These are phyloP conservation scores for Starmerella apicola DNA, from an alignment of 805 yeast genomes.

Conservation along the genomic window DNA sequence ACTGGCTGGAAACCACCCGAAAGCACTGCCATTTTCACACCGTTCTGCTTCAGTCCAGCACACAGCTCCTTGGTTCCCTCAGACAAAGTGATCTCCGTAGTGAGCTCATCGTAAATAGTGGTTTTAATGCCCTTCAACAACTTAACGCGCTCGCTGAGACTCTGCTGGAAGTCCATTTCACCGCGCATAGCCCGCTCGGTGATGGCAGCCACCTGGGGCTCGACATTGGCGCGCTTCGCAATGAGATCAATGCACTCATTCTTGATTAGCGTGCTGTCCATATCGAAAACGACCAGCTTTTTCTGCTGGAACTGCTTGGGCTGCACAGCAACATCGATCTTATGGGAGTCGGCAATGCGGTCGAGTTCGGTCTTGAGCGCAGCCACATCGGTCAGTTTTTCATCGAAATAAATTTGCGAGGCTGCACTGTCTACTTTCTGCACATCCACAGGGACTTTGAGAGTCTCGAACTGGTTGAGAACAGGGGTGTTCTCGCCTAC, in stretches of 20 bases:
- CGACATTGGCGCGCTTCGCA: constrained; percentile 88
- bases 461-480: not conserved
- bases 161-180: constrained; percentile 78
- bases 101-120: constrained; percentile 63
- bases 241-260: constrained; percentile 95
- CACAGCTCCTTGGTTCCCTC: constrained; percentile 72
- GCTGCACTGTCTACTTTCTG: not conserved
- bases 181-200: constrained; percentile 97
- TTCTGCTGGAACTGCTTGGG: constrained; percentile 27
- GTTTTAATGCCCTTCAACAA: constrained; percentile 75
- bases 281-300: constrained; percentile 76
- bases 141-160: constrained; percentile 59
- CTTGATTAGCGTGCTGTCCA: constrained; percentile 93
- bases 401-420: not conserved
- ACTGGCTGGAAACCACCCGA: constrained; percentile 92
- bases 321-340: constrained; percentile 33
- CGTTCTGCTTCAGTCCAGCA: constrained; percentile 44
- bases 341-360: not conserved
- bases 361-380: not conserved
- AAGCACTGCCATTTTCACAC: constrained; percentile 68
- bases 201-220: constrained; percentile 71
- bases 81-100: constrained; percentile 58
- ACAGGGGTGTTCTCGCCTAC: not conserved
- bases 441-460: not conserved
- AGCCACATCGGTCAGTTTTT: not conserved